Percentiles rank a stretch among this genome's conserved stretches.
These are phyloP conservation scores for Aureobasidium sp. DNA, from an alignment of 2,329 filamentous ascomycete genomes.

Conservation along the genomic window DNA sequence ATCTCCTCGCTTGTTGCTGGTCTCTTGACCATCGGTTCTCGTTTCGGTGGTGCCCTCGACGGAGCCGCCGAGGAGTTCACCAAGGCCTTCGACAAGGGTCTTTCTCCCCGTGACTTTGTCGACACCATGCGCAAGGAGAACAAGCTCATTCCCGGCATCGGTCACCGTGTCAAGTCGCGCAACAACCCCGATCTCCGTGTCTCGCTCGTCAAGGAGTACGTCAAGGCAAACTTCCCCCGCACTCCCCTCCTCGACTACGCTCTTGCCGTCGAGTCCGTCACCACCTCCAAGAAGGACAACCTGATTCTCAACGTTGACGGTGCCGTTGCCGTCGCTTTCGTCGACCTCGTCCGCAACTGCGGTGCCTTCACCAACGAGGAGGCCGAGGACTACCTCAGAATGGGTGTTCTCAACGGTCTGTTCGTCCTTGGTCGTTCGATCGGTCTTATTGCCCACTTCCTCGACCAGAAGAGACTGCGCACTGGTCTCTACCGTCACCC, in stretches of 20 bases:
- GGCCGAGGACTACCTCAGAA: conserved; percentile 96
- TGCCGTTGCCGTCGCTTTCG: conserved; percentile 97
- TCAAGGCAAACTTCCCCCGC: conserved; percentile 92
- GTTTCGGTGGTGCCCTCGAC: conserved; percentile 97
- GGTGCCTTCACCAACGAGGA: conserved; percentile 94
- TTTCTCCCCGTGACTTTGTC: conserved; percentile 97
- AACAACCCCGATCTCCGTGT: conserved; percentile 99
- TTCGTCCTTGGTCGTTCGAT: conserved; percentile 97
- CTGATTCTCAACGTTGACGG: conserved; percentile 98
- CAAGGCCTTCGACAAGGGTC: conserved; percentile 94
- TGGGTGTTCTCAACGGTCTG: conserved; percentile 98
- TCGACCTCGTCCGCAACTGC: conserved; percentile 94
- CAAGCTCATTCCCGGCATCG: conserved; percentile 99
- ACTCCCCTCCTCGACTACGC: conserved; percentile 99
- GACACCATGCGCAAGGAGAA: conserved; percentile 99
- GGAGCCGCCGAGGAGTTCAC: conserved; percentile 98
- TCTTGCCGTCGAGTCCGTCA: conserved; percentile 94
- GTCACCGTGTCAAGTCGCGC: conserved; percentile 98
- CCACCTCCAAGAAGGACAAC: conserved; percentile 99
- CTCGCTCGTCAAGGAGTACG: conserved; percentile 98
- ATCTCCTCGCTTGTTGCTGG: conserved; percentile 92
- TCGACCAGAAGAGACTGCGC: conserved; percentile 98
- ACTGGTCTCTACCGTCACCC: conserved; percentile 97
- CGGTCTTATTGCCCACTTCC: conserved; percentile 98
- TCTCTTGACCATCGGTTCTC: conserved; percentile 95